Percentiles rank a stretch among this genome's conserved stretches.
Conservation (phyloP, 1,284 basidiomycete genomes). For the Ustilago hordei region DNA sequence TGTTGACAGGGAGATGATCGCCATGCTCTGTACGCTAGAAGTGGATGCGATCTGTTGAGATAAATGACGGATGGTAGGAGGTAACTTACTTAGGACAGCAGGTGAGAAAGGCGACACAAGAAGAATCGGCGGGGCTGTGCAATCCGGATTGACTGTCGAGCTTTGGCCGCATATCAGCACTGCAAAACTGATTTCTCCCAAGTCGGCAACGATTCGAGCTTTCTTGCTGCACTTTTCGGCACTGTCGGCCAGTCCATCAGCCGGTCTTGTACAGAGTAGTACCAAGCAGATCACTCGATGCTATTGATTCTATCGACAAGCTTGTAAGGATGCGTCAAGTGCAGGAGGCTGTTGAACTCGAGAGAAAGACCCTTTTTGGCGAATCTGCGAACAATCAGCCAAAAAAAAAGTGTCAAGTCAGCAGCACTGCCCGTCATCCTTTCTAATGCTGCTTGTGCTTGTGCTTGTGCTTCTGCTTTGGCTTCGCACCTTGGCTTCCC, state of each 20-base stretch:
- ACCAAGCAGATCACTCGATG: no score
- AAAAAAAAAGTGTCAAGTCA: background rate
- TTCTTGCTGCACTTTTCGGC: background rate
- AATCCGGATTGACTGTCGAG: background rate
- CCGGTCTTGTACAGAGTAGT: background rate
- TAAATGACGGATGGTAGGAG: background rate
- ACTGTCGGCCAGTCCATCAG: background rate
- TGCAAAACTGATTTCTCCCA: background rate
- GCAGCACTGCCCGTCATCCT: background rate
- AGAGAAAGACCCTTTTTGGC: conserved; percentile 4
- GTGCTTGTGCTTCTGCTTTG: background rate
- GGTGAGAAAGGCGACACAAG: background rate
- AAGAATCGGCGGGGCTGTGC: conserved; percentile 6
- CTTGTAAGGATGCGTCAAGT: no score
- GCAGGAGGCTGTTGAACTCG: no score
- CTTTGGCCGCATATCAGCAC: background rate
- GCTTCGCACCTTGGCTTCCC: background rate
- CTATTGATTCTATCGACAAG: no score
- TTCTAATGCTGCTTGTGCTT: background rate
- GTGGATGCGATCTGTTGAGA: background rate
- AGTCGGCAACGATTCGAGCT: background rate
- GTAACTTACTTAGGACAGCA: no score
- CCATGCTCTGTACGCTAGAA: no score
- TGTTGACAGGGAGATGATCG: background rate
- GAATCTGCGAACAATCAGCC: background rate